Percentiles rank a stretch among this genome's conserved stretches.
These are phyloP conservation scores for Phycomyces nitens DNA, from an alignment of 192 early-diverging fungal species.

Conservation along the genomic window DNA sequence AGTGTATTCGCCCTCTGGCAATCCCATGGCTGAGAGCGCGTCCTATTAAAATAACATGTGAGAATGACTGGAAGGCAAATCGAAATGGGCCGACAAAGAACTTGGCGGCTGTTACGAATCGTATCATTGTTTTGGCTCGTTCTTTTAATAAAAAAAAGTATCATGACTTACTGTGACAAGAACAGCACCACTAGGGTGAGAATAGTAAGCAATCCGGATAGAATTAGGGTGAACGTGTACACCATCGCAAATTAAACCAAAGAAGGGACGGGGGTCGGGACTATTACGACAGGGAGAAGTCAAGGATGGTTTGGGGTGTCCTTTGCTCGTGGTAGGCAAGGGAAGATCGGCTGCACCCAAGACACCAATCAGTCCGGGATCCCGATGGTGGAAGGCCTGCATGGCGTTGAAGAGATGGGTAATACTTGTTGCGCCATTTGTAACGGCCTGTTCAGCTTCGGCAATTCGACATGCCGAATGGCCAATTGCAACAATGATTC, in stretches of 20 bases:
- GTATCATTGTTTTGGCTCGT: background rate
- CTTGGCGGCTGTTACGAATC: background rate
- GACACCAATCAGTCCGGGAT: conserved; percentile 77
- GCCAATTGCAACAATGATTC: conserved; percentile 63
- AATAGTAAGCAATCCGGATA: conserved; percentile 76
- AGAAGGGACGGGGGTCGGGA: conserved; percentile 65
- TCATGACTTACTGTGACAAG: conserved; percentile 55
- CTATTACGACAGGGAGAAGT: conserved; percentile 28
- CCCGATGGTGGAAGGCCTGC: conserved; percentile 83
- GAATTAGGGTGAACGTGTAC: conserved; percentile 80
- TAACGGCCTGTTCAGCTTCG: conserved; percentile 58
- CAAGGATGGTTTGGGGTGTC: conserved; percentile 25
- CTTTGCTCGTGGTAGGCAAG: conserved; percentile 2
- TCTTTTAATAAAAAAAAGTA: background rate
- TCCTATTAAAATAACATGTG: conserved; percentile 33
- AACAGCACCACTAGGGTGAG: conserved; percentile 72
- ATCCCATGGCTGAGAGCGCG: conserved; percentile 72
- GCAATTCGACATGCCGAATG: conserved; percentile 66
- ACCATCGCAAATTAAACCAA: conserved; percentile 83
- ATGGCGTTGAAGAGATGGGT: conserved; percentile 88
- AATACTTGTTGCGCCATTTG: conserved; percentile 64
- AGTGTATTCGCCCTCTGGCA: conserved; percentile 66
- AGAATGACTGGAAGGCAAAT: background rate
- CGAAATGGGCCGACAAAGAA: background rate
- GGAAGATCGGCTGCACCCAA: conserved; percentile 55